phyloP scores from a whole-genome alignment of 805 yeast species.

The Diddensiella caesifluorescens region DNA sequence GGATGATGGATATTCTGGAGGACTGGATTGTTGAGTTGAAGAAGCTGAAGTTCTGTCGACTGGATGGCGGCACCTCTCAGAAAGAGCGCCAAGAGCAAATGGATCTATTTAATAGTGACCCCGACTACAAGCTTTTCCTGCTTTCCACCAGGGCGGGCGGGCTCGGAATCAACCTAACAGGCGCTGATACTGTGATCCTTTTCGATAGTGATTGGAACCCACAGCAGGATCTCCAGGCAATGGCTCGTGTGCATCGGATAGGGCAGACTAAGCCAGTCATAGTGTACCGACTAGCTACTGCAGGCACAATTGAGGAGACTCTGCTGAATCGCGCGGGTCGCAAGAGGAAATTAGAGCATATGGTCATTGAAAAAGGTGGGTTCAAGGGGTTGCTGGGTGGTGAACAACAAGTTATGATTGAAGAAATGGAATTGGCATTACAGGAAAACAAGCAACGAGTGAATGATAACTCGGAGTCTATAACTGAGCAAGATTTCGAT shows the following conservation, averaged over 20 bases:
- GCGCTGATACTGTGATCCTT: slow-evolving; percentile 97
- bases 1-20: slow-evolving; percentile 71
- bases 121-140: slow-evolving; percentile 49
- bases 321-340: slow-evolving; percentile 72
- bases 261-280: slow-evolving; percentile 99
- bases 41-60: slow-evolving; percentile 46
- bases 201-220: slow-evolving; percentile 99
- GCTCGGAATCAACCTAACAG: slow-evolving; percentile 94
- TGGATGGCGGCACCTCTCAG: slow-evolving; percentile 73
- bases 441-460: slow-evolving; percentile 7
- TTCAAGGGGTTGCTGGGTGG: slow-evolving; percentile 26
- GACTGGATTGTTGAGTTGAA: slow-evolving; percentile 63
- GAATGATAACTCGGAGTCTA: slow-evolving; percentile 2
- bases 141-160: slow-evolving; percentile 95
- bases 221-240: slow-evolving; percentile 97
- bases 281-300: slow-evolving; percentile 77
- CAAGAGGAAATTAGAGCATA: slow-evolving; percentile 70
- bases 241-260: slow-evolving; percentile 99
- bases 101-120: slow-evolving; percentile 40
- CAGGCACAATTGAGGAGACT: slow-evolving; percentile 78
- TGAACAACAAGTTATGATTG: slow-evolving; percentile 4
- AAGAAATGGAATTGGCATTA: slow-evolving; percentile 7
- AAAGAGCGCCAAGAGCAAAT: slow-evolving; percentile 62
- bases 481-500: slow-evolving; percentile 14
- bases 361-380: slow-evolving; percentile 63